phyloP scores from a whole-genome alignment of 352 stramenopile species.

The Globisporangium rhizosaccharum region DNA sequence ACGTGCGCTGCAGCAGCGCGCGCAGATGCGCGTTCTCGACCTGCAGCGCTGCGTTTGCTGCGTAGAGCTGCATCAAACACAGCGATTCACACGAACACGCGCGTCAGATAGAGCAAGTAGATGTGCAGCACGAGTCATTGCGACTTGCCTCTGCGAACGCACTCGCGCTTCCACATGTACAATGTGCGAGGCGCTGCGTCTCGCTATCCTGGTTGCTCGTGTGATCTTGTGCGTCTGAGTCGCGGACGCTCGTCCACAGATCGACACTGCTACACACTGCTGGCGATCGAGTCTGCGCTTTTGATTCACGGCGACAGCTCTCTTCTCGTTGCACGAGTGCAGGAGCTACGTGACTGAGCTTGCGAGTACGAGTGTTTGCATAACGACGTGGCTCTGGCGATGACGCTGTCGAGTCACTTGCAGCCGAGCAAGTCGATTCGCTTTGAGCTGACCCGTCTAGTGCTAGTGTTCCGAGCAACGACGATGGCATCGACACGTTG shows the following conservation, averaged over 20 bases:
- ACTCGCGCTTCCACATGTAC: too few species aligned
- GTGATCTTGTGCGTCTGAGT: too few species aligned
- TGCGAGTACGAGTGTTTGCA: not conserved
- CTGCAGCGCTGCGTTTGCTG: conserved; percentile 21
- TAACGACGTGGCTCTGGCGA: not conserved
- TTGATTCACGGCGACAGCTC: not conserved
- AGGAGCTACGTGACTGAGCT: not conserved
- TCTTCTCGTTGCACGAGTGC: too few species aligned
- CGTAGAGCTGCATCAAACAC: conserved; percentile 11
- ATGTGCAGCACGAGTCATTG: too few species aligned
- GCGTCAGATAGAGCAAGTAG: not conserved
- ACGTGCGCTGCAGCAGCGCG: conserved; percentile 30
- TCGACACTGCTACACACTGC: too few species aligned
- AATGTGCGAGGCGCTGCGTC: too few species aligned
- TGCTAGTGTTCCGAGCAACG: too few species aligned
- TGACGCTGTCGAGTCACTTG: not conserved
- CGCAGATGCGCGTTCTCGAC: conserved; percentile 27
- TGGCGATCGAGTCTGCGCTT: too few species aligned
- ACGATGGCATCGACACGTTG: not conserved
- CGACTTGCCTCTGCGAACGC: too few species aligned
- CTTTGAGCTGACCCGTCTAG: not conserved
- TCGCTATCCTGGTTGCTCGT: too few species aligned
- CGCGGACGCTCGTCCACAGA: too few species aligned
- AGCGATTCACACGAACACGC: conserved; percentile 4
- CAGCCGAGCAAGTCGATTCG: not conserved